Evolutionary conservation across 2,329 filamentous ascomycete genomes (phyloP).

Genomic region (Aspergillus sojae): DNA sequence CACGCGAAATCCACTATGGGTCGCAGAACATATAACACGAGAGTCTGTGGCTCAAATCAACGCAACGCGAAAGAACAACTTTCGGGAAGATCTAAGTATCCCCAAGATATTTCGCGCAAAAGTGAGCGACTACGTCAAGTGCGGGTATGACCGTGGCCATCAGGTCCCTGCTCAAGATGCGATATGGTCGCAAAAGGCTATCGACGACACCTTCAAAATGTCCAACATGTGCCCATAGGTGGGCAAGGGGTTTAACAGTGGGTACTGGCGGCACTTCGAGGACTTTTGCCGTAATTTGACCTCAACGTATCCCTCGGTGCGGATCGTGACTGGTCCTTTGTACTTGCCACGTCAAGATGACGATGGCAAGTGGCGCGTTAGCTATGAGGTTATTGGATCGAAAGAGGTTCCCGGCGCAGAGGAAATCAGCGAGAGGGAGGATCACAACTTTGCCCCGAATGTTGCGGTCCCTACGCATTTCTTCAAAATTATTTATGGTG

Average conservation of each 20-base stretch:
- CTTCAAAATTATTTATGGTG: conserved; percentile 97
- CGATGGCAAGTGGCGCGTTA: conserved; percentile 94
- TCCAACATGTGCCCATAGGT: conserved; percentile 99
- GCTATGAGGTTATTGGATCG: conserved; percentile 87
- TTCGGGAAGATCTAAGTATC: conserved; percentile 77
- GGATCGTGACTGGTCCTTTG: conserved; percentile 89
- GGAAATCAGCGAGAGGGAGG: conserved; percentile 36
- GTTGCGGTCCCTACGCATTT: conserved; percentile 98
- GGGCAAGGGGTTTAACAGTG: conserved; percentile 95
- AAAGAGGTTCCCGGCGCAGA: not conserved
- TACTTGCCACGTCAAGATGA: conserved; percentile 86
- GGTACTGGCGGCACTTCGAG: conserved; percentile 99
- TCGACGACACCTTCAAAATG: conserved; percentile 92
- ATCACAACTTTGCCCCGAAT: conserved; percentile 66
- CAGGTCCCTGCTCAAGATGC: conserved; percentile 96
- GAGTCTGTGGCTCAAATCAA: conserved; percentile 73
- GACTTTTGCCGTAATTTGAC: conserved; percentile 91
- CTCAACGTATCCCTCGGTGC: conserved; percentile 76
- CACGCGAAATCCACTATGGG: conserved; percentile 90
- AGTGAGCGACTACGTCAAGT: conserved; percentile 91
- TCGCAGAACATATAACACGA: conserved; percentile 92
- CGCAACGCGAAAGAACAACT: conserved; percentile 81
- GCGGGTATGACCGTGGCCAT: conserved; percentile 93
- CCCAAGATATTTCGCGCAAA: conserved; percentile 86
- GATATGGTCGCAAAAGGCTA: conserved; percentile 90